phyloP scores from a whole-genome alignment of 2,329 filamentous ascomycete species.

The Colletotrichum falcatum region DNA sequence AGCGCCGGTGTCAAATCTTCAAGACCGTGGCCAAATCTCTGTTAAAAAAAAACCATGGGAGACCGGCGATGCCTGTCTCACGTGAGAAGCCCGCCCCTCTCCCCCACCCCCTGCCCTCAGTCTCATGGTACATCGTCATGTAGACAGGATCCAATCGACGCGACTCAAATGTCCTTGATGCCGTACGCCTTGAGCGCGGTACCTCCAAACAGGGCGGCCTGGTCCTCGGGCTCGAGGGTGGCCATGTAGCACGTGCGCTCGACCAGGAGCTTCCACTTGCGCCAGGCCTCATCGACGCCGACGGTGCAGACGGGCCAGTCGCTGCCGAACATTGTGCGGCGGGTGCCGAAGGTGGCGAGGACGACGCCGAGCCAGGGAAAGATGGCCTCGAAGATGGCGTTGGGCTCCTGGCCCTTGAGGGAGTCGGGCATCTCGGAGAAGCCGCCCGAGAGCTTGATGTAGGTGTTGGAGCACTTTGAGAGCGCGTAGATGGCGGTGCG shows the following conservation, averaged over 20 bases:
- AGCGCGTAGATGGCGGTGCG: slow-evolving; percentile 75
- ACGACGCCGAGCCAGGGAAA: slow-evolving; percentile 79
- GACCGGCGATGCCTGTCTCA: not conserved
- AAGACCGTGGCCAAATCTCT: not conserved
- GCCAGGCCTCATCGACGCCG: slow-evolving; percentile 71
- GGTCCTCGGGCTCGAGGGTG: slow-evolving; percentile 69
- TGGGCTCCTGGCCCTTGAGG: slow-evolving; percentile 60
- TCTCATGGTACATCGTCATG: not conserved
- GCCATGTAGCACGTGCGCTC: slow-evolving; percentile 74
- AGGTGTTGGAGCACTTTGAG: slow-evolving; percentile 73
- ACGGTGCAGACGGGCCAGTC: slow-evolving; percentile 95
- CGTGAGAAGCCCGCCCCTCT: not conserved
- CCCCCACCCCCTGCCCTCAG: not conserved
- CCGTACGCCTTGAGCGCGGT: slow-evolving; percentile 80
- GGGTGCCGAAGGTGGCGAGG: slow-evolving; percentile 77
- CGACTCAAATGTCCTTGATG: slow-evolving; percentile 18
- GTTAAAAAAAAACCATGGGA: not conserved
- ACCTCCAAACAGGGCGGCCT: slow-evolving; percentile 76
- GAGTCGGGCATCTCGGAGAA: slow-evolving; percentile 79
- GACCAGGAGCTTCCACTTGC: slow-evolving; percentile 79
- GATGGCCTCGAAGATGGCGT: slow-evolving; percentile 72
- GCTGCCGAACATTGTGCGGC: slow-evolving; percentile 87
- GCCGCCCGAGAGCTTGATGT: slow-evolving; percentile 90
- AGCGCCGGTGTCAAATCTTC: slow-evolving; percentile 17
- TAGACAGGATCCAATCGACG: not conserved